Conservation (phyloP, 2,329 filamentous ascomycete species). For the Monosporascus sp. region DNA sequence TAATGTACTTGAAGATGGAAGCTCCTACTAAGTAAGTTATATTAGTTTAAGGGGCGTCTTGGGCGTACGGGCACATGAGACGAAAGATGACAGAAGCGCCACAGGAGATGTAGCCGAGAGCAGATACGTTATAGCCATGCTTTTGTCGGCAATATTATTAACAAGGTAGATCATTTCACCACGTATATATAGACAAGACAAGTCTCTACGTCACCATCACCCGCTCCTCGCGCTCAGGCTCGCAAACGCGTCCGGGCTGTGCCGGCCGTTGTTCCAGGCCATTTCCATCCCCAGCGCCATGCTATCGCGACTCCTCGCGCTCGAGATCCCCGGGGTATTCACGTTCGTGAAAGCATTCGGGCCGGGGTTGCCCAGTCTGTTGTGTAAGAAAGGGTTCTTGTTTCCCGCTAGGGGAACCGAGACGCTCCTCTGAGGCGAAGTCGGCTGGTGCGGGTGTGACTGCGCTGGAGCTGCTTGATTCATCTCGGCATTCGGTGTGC, state of each 20-base stretch:
- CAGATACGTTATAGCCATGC: too few relatives aligned
- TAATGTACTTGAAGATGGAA: too few relatives aligned
- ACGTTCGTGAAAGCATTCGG: conserved; percentile 19
- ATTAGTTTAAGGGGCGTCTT: too few relatives aligned
- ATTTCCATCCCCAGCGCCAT: conserved; percentile 60
- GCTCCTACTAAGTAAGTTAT: too few relatives aligned
- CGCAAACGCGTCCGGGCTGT: conserved; percentile 76
- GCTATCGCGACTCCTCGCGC: conserved; percentile 63
- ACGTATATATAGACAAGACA: too few relatives aligned
- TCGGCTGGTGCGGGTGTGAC: conserved; percentile 21
- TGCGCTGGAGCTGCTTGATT: conserved; percentile 13
- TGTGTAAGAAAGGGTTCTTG: conserved; percentile 54
- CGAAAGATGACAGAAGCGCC: too few relatives aligned
- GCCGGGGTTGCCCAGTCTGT: conserved; percentile 12
- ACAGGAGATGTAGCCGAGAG: too few relatives aligned
- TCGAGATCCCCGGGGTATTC: conserved; percentile 14
- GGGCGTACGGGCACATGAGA: too few relatives aligned
- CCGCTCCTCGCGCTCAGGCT: conserved; percentile 61
- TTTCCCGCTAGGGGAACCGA: conserved; percentile 33
- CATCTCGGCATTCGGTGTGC: conserved; percentile 17
- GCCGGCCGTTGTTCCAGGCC: conserved; percentile 63
- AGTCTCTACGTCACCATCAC: conserved; percentile 21
- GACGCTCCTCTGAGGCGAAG: conserved; percentile 20
- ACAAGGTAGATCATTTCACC: too few relatives aligned
- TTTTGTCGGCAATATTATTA: too few relatives aligned